These are phyloP conservation scores for Botrytis deweyae DNA, from an alignment of 2,329 filamentous ascomycete species.

Conservation along the genomic window DNA sequence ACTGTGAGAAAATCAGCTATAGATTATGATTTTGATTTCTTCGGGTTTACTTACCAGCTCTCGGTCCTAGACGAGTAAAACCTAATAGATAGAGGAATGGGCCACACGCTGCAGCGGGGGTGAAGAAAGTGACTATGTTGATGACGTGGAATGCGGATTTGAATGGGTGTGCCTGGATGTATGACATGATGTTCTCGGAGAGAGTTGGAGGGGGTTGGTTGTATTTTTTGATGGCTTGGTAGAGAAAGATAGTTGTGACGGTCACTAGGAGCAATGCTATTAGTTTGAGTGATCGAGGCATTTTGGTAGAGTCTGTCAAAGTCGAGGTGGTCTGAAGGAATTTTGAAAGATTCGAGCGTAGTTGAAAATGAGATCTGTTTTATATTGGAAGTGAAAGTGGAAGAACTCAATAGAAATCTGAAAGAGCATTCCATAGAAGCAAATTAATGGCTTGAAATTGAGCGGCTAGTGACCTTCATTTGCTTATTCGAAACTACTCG, in stretches of 20 bases:
- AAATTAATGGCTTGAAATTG: not conserved
- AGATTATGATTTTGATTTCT: fast-evolving
- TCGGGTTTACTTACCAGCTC: not conserved
- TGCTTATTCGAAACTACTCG: too few relatives aligned
- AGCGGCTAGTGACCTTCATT: not conserved
- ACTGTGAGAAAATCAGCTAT: not conserved
- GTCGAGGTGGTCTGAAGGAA: not conserved
- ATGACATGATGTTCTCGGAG: not conserved
- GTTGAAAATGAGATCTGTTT: not conserved
- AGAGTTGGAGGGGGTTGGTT: not conserved
- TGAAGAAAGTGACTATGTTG: fast-evolving
- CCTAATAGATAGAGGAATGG: not conserved
- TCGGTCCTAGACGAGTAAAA: not conserved
- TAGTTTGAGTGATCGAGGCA: not conserved
- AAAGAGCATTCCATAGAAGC: not conserved
- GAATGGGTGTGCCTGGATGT: not conserved
- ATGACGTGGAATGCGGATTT: not conserved
- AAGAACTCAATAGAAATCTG: not conserved
- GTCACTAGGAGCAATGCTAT: not conserved
- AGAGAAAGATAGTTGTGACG: not conserved
- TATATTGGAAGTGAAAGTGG: not conserved
- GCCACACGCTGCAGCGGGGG: too few relatives aligned
- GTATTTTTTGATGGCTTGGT: not conserved
- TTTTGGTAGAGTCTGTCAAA: not conserved
- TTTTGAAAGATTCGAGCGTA: not conserved